phyloP scores from a whole-genome alignment of 768 basidiomycete genomes.

The Phylloporus rhodoxanthus region DNA sequence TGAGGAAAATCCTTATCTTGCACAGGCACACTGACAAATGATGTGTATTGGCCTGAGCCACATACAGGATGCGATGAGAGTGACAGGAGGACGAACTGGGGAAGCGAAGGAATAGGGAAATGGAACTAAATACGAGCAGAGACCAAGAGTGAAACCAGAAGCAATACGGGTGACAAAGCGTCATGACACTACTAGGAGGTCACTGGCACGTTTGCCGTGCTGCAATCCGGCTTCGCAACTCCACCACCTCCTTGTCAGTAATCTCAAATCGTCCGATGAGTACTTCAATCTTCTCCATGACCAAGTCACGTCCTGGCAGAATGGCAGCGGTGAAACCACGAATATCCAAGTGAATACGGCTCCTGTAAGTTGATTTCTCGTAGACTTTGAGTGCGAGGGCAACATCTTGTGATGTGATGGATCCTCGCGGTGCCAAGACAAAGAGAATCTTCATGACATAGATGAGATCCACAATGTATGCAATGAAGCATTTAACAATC shows the following conservation, averaged over 20 bases:
- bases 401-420: neutral
- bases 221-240: neutral
- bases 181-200: too few species aligned
- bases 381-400: neutral
- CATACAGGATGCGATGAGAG: too few species aligned
- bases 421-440: too few species aligned
- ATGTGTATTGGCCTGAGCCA: too few species aligned
- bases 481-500: neutral
- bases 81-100: too few species aligned
- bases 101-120: too few species aligned
- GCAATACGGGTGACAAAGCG: too few species aligned
- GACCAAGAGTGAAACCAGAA: too few species aligned
- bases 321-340: neutral
- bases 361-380: neutral
- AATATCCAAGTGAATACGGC: neutral
- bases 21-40: too few species aligned
- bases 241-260: neutral
- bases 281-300: neutral
- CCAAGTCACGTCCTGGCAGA: neutral
- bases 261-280: neutral
- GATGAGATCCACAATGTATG: neutral
- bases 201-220: too few species aligned
- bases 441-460: constrained; percentile 2
- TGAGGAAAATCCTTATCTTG: too few species aligned
- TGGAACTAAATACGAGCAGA: too few species aligned